Percentiles rank a stretch among this genome's conserved stretches.
Conservation (phyloP, 2,329 filamentous ascomycete genomes). For the Nemania serpens region DNA sequence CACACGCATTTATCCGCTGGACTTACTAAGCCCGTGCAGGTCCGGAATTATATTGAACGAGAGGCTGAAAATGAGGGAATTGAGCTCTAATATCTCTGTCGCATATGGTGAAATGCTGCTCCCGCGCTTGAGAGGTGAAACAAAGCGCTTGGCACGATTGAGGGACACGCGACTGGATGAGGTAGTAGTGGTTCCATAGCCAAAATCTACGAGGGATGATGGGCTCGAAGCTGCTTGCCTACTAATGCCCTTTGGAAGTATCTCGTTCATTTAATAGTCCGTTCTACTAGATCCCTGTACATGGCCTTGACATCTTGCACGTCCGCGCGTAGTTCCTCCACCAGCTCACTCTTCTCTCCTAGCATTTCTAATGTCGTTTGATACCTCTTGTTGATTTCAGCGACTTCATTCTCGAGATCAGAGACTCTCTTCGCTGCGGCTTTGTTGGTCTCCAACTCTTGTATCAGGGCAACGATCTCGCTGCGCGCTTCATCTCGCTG, state of each 20-base stretch:
- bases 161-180: slow-evolving; percentile 8
- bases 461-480: slow-evolving; percentile 90
- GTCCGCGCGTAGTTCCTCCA: slow-evolving; percentile 88
- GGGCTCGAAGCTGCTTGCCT: slow-evolving; percentile 9
- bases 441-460: slow-evolving; percentile 76
- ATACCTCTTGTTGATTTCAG: slow-evolving; percentile 75
- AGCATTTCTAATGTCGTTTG: slow-evolving; percentile 92
- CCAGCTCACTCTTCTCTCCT: slow-evolving; percentile 94
- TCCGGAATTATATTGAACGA: slow-evolving; percentile 75
- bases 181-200: slow-evolving; percentile 22
- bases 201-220: slow-evolving; percentile 15
- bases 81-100: slow-evolving; percentile 49
- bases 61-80: slow-evolving; percentile 86
- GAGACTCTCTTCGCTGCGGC: slow-evolving; percentile 62
- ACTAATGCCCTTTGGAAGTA: slow-evolving; percentile 17
- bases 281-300: slow-evolving; percentile 90
- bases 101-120: not conserved
- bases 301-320: slow-evolving; percentile 93
- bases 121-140: no score
- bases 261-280: slow-evolving; percentile 68
- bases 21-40: slow-evolving; percentile 50
- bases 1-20: slow-evolving; percentile 5
- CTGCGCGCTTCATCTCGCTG: slow-evolving; percentile 91
- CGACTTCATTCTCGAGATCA: slow-evolving; percentile 70
- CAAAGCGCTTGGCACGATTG: not conserved